Evolutionary conservation across 192 early-diverging fungal genomes (phyloP).

Genomic region (Coemansia sp.): DNA sequence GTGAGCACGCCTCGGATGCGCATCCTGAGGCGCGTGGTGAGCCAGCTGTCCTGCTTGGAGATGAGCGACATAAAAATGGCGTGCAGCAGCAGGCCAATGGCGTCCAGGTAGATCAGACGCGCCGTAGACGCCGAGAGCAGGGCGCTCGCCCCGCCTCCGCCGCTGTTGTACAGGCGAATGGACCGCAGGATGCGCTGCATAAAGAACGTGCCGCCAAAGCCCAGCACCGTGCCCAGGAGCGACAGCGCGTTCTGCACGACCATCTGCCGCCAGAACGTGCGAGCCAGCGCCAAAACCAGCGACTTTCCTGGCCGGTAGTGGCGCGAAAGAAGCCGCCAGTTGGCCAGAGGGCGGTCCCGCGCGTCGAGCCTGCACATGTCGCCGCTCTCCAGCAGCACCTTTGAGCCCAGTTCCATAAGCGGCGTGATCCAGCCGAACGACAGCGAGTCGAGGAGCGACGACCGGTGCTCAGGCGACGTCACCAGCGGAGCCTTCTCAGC

Average conservation of each 20-base stretch:
- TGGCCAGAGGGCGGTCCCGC: not conserved
- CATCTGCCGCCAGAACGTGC: constrained; percentile 38
- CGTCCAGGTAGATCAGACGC: constrained; percentile 58
- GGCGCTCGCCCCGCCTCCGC: constrained; percentile 8
- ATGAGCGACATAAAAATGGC: constrained; percentile 34
- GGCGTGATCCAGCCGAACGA: constrained; percentile 65
- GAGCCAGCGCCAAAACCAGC: constrained; percentile 27
- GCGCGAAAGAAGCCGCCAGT: constrained; percentile 20
- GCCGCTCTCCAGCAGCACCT: constrained; percentile 54
- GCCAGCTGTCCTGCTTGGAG: constrained; percentile 59
- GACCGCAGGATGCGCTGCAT: constrained; percentile 58
- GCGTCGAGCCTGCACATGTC: constrained; percentile 10
- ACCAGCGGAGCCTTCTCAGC: constrained; percentile 32
- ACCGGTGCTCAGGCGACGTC: constrained; percentile 22
- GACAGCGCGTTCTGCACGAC: constrained; percentile 24
- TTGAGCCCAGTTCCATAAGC: constrained; percentile 62
- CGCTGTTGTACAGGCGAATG: constrained; percentile 41
- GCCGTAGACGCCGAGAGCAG: not conserved
- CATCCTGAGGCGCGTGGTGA: constrained; percentile 59
- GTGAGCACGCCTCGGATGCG: constrained; percentile 60
- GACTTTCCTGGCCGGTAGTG: not conserved
- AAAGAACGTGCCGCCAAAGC: constrained; percentile 58
- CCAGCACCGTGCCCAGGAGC: constrained; percentile 24
- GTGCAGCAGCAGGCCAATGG: constrained; percentile 60
- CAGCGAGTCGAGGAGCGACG: constrained; percentile 31